Conservation (phyloP, 129 eudicot genomes). For the Mikania micrantha region DNA sequence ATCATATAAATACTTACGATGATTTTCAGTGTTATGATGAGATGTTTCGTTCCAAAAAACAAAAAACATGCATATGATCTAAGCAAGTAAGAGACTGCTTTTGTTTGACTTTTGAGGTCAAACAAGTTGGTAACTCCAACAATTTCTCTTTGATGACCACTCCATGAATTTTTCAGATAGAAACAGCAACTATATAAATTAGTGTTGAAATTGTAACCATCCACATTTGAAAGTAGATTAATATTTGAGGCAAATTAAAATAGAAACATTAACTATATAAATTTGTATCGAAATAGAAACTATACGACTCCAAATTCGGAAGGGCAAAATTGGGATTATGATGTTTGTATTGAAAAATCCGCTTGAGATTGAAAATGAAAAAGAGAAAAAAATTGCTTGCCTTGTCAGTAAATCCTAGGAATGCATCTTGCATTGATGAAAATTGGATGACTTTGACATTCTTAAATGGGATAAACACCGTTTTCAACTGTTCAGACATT, state of each 20-base stretch:
- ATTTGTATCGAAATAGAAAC: too few species aligned
- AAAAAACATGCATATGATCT: not conserved
- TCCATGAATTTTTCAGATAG: too few species aligned
- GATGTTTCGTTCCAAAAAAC: not conserved
- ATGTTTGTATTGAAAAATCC: too few species aligned
- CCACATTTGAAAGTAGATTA: not conserved
- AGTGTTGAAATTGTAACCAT: not conserved
- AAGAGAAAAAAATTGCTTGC: conserved; percentile 21
- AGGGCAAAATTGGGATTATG: too few species aligned
- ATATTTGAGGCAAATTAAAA: not conserved
- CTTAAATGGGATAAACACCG: conserved; percentile 52
- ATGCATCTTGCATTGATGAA: conserved; percentile 93
- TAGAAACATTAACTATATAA: too few species aligned
- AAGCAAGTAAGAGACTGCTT: not conserved
- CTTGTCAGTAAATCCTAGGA: conserved; percentile 77
- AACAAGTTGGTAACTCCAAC: too few species aligned
- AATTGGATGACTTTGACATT: conserved; percentile 86
- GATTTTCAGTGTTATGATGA: not conserved
- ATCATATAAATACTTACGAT: not conserved
- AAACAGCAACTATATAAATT: too few species aligned
- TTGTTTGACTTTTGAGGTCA: too few species aligned
- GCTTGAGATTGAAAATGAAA: not conserved
- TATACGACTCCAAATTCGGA: too few species aligned
- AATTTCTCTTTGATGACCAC: too few species aligned
- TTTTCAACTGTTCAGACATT: conserved; percentile 48